Base-by-base conservation (phyloP, 192 early-diverging fungal species). In the Coemansia sp. region DNA sequence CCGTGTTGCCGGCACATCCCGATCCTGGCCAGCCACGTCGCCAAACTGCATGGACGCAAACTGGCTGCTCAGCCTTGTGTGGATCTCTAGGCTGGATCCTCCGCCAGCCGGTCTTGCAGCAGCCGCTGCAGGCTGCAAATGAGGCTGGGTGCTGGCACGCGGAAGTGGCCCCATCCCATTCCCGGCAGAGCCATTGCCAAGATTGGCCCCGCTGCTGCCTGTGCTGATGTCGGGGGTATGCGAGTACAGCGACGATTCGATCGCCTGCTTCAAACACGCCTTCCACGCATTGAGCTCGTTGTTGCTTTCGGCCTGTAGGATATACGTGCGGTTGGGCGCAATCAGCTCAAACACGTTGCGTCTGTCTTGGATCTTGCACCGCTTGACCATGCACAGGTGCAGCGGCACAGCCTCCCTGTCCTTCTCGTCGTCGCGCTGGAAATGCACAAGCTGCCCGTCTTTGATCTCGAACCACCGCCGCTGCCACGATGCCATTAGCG, bases 341-440 rank as follows among this genome's bases (percentile, higher is more conserved):
- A 94, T 88, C n/a, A 94, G 76, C 47, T 91, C 89, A 82, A 94
- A 94, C 33, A 86, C 84, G 56, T 87, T 88, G 27, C 91, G 84
- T 19, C 91, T 83, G 65, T 94, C 92, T 15, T 82, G 82, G 28
- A 74, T 65, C 34, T 82, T 74, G 6, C 84, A 79, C 0, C 64
- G 78, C 55, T 88, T 89, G 55, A 92, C 86, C 81, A 85, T 88
- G 53, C 91, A 91, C 4, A 93, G 82, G 25, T 89, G 85, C 50
- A 93, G 62, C 42, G 89, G 87, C 57, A 92, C 86, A 0, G 83
- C 62, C 37, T 72, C 78, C 4, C 72, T 57, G 28, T 85, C 74
- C 42, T 87, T 84, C 27, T 86, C 85, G 25, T 87, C 86, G 34
- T 82, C 84, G 19, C 81, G 72, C 41, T 68, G 56, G 63, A 81